These are phyloP conservation scores for Dipodascus albidus DNA, from an alignment of 805 yeast genomes.

Conservation along the genomic window DNA sequence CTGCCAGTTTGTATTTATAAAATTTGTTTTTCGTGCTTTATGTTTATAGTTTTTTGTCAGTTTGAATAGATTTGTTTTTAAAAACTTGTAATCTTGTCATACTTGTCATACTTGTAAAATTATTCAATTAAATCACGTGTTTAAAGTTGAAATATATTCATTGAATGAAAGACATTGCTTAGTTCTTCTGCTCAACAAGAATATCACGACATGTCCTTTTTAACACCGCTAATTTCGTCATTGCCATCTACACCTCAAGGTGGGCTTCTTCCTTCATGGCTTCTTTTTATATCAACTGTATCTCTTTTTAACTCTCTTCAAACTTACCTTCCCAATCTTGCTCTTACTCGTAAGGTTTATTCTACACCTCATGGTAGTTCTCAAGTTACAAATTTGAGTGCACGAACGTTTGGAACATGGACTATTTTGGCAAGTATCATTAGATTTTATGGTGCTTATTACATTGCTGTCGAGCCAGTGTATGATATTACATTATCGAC, in stretches of 20 bases:
- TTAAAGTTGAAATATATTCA: too few species aligned
- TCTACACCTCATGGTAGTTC: constrained; percentile 50
- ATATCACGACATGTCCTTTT: not conserved
- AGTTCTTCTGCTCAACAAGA: too few species aligned
- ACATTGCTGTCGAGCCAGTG: constrained; percentile 55
- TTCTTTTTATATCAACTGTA: constrained; percentile 52
- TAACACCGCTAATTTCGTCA: not conserved
- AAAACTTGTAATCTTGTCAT: too few species aligned
- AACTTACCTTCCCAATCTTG: constrained; percentile 64
- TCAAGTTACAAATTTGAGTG: constrained; percentile 46
- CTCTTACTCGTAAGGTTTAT: constrained; percentile 72
- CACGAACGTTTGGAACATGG: constrained; percentile 99
- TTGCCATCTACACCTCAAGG: not conserved
- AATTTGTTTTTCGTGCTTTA: not conserved
- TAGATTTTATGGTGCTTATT: constrained; percentile 78
- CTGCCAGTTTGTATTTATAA: constrained; percentile 76
- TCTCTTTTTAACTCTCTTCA: constrained; percentile 85
- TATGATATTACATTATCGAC: constrained; percentile 72
- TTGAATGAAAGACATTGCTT: too few species aligned
- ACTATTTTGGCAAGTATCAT: constrained; percentile 77
- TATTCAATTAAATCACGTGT: not conserved
- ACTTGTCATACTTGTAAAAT: too few species aligned
- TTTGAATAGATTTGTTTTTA: too few species aligned
- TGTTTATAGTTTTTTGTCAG: not conserved
- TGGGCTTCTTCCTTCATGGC: not conserved